Evolutionary conservation across 495 filamentous ascomycete species (phyloP).

Genomic region (Neurospora intermedia): DNA sequence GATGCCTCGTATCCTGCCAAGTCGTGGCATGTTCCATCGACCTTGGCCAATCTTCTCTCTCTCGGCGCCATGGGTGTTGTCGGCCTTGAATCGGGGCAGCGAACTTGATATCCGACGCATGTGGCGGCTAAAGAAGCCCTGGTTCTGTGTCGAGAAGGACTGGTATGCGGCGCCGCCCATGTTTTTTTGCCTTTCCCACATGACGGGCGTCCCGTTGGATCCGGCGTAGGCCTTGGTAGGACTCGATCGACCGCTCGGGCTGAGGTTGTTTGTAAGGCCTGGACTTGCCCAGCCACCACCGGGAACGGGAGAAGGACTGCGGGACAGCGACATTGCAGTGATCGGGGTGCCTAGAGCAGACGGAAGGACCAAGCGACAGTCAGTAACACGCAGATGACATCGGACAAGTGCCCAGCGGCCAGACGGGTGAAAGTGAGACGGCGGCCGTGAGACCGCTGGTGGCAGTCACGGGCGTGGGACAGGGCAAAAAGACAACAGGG

Average conservation of each 20-base stretch:
- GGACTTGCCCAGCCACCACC: conserved; percentile 84
- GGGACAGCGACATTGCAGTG: conserved; percentile 64
- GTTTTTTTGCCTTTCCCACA: conserved; percentile 74
- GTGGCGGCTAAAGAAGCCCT: conserved; percentile 71
- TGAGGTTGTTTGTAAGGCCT: conserved; percentile 48
- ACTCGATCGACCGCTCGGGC: conserved; percentile 56
- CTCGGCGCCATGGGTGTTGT: conserved; percentile 44
- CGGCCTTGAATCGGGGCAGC: conserved; percentile 55
- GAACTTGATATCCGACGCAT: conserved; percentile 63
- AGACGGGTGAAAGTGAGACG: neutral
- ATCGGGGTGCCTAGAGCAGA: conserved; percentile 32
- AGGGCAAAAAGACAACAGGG: neutral
- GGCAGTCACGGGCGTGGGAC: neutral
- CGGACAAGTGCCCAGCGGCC: neutral
- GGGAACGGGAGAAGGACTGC: conserved; percentile 70
- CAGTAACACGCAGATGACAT: conserved; percentile 5
- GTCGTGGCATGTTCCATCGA: conserved; percentile 28
- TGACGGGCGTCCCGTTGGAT: conserved; percentile 47
- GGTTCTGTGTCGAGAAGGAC: conserved; percentile 69
- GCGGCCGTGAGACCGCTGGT: neutral
- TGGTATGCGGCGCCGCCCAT: conserved; percentile 57
- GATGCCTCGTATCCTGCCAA: conserved; percentile 27
- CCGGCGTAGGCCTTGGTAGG: conserved; percentile 42
- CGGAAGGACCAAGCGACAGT: conserved; percentile 6
- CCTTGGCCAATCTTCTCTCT: conserved; percentile 62